Evolutionary conservation across 108 stramenopile genomes (phyloP).

Genomic region (Pelagomonas calceolata): DNA sequence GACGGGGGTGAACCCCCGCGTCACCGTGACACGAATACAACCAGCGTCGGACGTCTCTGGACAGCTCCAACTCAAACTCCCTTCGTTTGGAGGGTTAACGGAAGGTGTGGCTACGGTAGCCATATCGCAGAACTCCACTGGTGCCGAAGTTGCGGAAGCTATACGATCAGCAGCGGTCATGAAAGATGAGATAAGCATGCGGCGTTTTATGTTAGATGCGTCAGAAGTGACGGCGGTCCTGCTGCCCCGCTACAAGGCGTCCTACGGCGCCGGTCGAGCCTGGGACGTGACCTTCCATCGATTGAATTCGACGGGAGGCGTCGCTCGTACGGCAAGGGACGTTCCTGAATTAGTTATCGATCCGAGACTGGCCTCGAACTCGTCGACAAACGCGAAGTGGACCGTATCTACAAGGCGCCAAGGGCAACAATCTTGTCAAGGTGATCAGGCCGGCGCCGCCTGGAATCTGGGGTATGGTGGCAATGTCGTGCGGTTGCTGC

Average conservation of each 20-base stretch:
- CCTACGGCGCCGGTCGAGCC: slow-evolving; percentile 12
- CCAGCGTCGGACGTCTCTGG: slow-evolving; percentile 4
- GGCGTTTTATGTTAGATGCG: too few relatives aligned
- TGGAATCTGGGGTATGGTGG: slow-evolving; percentile 17
- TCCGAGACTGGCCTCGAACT: slow-evolving; percentile 17
- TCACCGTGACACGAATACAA: not conserved
- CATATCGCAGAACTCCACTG: slow-evolving; percentile 18
- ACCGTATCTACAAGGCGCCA: not conserved
- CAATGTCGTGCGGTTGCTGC: not conserved
- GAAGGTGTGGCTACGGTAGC: slow-evolving; percentile 26
- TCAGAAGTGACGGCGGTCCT: slow-evolving; percentile 21
- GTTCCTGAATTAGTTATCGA: slow-evolving; percentile 2
- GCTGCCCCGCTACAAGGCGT: slow-evolving; percentile 24
- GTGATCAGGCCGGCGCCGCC: slow-evolving; percentile 15
- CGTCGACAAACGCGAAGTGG: slow-evolving; percentile 12
- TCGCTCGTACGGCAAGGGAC: slow-evolving; percentile 10
- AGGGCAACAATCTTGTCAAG: not conserved
- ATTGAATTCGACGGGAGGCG: slow-evolving; percentile 19
- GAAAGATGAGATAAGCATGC: too few relatives aligned
- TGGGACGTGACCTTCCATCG: slow-evolving; percentile 30
- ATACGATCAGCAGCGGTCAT: slow-evolving; percentile 29
- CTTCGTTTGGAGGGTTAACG: too few relatives aligned
- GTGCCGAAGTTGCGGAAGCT: slow-evolving; percentile 21
- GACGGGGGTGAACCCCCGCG: not conserved
- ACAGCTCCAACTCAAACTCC: not conserved